Base-by-base conservation (phyloP, 495 filamentous ascomycete species). In the Penicillium arizonense region DNA sequence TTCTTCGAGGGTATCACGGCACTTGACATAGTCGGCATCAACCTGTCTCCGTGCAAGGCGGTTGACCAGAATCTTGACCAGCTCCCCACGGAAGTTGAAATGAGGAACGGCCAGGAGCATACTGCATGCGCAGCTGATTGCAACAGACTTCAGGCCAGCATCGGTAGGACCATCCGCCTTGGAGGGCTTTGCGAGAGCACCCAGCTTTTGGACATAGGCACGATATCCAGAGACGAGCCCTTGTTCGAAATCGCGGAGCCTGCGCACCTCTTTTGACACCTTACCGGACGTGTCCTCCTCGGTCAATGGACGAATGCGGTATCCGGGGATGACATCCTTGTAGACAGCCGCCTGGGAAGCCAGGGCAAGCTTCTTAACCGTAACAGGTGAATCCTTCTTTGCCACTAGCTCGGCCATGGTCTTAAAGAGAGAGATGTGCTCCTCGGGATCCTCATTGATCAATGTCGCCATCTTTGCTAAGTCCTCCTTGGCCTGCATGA, bases 291-390 rank as follows among this genome's bases (percentile, higher is more conserved):
- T 78, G 52, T 87, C 82, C 16, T 87, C 86, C 37, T 92, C 89
- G 3, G 77, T 77, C 5, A 88, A 69, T 16, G 91, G 90, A 16
- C 94, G 86, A 69, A 97, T 97, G 33, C 94, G 80, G 59, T 97
- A 98, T 6, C 93, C 94, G 0, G 94, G 94, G 41, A 98, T 96
- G 37, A 96, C 79, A 73, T 97, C 92, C 65, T 91, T 95, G 71
- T 90, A 98, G n/a, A 97, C 80, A 6, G 92, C 85, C 63, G 92
- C 77, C 69, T 96, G 91, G 16, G 91, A 87, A 13, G 84, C 89
- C 23, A 98, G 68, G 20, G 86, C 88, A 45, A 98, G 76, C 62
- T 90, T 94, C 72, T 87, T 84, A 60, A 97, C 85, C 5, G 87
- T 85, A 30, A 80, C 65, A 52, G 91, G 86, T 7, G 75, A 64